Conservation (phyloP, 768 basidiomycete genomes). For the Lentinula detonsa region DNA sequence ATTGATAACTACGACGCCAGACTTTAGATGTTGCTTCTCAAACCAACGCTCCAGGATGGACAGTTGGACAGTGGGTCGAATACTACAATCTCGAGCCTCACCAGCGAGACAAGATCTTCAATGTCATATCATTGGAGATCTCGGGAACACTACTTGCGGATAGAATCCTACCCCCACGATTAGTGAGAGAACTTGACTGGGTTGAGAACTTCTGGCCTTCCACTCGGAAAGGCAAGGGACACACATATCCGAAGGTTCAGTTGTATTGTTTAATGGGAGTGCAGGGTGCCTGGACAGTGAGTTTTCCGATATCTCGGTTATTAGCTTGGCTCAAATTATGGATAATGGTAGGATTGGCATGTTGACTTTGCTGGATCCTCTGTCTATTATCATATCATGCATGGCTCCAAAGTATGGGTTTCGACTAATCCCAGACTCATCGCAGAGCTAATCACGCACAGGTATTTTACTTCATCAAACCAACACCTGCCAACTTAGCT, state of each 20-base stretch:
- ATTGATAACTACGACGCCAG: background rate
- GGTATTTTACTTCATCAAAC: conserved; percentile 94
- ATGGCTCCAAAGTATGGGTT: conserved; percentile 66
- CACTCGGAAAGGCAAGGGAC: conserved; percentile 64
- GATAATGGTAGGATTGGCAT: conserved; percentile 82
- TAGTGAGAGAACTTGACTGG: conserved; percentile 92
- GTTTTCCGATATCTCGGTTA: conserved; percentile 18
- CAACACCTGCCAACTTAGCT: conserved; percentile 77
- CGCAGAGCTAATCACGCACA: conserved; percentile 21
- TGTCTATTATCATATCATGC: conserved; percentile 94
- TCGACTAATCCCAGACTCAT: background rate
- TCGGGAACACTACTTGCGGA: conserved; percentile 80
- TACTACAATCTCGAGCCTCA: conserved; percentile 69
- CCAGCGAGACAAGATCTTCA: conserved; percentile 80
- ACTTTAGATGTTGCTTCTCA: conserved; percentile 80
- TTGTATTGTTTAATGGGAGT: conserved; percentile 98
- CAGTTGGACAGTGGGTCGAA: conserved; percentile 83
- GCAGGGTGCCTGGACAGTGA: conserved; percentile 86
- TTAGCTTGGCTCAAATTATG: background rate
- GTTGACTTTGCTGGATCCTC: conserved; percentile 97
- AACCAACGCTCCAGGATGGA: conserved; percentile 83
- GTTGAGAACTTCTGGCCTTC: conserved; percentile 94
- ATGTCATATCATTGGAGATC: conserved; percentile 94
- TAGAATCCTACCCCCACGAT: conserved; percentile 72
- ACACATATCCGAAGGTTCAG: conserved; percentile 88